phyloP scores from a whole-genome alignment of 2,329 filamentous ascomycete genomes.

The Cladosporium sp. region DNA sequence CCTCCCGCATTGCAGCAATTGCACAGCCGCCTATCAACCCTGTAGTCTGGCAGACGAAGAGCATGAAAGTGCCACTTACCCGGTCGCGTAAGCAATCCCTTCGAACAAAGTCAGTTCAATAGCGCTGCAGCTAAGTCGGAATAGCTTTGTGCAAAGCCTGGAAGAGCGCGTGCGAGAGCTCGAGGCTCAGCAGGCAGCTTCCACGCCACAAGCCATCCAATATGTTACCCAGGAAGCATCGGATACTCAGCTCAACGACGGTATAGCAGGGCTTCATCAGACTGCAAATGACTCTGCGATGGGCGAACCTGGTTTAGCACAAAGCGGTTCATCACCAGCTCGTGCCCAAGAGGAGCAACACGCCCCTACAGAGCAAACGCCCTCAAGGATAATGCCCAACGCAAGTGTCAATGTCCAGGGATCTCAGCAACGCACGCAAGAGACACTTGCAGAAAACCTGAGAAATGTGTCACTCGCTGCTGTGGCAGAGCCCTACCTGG shows the following conservation, averaged over 20 bases:
- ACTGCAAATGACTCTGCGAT: neutral
- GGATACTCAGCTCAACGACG: neutral
- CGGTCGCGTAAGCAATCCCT: constrained; percentile 35
- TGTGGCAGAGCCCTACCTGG: constrained; percentile 42
- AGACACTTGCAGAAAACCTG: constrained; percentile 15
- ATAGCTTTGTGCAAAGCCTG: constrained; percentile 34
- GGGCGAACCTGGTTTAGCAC: neutral
- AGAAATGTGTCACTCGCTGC: constrained; percentile 40
- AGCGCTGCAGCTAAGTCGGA: neutral
- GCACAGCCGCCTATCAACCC: constrained; percentile 32
- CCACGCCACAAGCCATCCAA: neutral
- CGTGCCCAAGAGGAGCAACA: neutral
- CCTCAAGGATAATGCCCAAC: neutral
- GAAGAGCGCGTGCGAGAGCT: constrained; percentile 28
- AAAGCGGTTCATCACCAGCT: neutral
- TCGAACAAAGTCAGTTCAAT: neutral
- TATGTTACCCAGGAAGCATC: neutral
- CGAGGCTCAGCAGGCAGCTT: constrained; percentile 20
- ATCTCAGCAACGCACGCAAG: neutral
- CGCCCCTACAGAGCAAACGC: neutral
- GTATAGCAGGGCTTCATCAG: neutral
- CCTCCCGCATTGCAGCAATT: constrained; percentile 39
- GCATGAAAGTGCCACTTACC: constrained; percentile 37
- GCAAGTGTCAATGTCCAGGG: constrained; percentile 3
- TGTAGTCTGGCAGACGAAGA: constrained; percentile 39